Conservation (phyloP, 1,284 basidiomycete genomes). For the Tilletia walkeri region DNA sequence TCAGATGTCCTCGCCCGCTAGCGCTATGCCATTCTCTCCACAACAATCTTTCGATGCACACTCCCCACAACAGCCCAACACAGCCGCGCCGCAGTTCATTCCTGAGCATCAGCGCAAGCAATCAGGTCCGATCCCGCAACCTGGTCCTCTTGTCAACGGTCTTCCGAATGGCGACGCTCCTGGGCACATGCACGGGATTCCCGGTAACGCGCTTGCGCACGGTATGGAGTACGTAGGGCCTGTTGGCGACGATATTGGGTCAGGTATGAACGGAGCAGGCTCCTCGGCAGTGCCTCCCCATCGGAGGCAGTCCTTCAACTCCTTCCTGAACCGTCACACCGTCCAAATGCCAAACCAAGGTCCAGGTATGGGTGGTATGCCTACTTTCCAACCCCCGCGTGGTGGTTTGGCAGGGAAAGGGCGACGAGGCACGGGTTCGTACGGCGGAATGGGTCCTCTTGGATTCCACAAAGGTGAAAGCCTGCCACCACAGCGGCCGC, state of each 20-base stretch:
- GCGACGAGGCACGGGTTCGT: slow-evolving; percentile 16
- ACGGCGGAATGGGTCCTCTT: slow-evolving; percentile 17
- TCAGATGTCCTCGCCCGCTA: slow-evolving; percentile 24
- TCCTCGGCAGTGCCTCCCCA: slow-evolving; percentile 19
- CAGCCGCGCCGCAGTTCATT: slow-evolving; percentile 18
- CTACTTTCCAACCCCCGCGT: slow-evolving; percentile 43
- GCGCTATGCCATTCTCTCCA: slow-evolving; percentile 23
- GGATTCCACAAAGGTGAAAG: slow-evolving; percentile 24
- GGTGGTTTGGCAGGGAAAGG: slow-evolving; percentile 24
- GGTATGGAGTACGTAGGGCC: background rate
- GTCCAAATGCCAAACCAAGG: slow-evolving; percentile 19
- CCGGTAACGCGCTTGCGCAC: background rate
- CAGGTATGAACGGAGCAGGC: slow-evolving; percentile 12
- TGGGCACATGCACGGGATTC: background rate
- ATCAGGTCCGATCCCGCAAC: background rate
- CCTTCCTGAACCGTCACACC: slow-evolving; percentile 48
- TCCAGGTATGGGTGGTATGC: background rate
- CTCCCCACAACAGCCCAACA: slow-evolving; percentile 13
- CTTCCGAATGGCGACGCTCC: slow-evolving; percentile 2
- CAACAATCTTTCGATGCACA: slow-evolving; percentile 15
- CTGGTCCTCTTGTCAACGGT: background rate
- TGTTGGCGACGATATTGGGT: background rate
- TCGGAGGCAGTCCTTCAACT: slow-evolving; percentile 44
- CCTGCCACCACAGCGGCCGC: slow-evolving; percentile 38
- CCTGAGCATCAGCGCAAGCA: slow-evolving; percentile 15